phyloP scores from a whole-genome alignment of 225 moss, liverwort and hornwort species.

The Marchantia polymorpha region DNA sequence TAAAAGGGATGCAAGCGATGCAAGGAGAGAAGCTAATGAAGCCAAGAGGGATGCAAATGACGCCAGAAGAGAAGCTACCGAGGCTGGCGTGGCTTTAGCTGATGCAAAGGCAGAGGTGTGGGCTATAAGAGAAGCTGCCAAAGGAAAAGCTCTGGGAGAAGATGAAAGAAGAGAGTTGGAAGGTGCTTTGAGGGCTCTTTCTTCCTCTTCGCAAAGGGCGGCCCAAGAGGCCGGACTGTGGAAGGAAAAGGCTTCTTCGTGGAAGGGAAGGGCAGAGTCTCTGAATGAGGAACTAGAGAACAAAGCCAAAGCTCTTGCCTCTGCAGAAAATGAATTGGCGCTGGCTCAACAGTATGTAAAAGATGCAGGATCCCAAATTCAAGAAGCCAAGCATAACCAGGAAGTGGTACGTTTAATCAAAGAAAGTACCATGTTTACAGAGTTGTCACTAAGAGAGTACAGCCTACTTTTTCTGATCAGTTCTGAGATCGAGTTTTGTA shows the following conservation, averaged over 20 bases:
- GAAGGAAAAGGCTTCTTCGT: constrained; percentile 40
- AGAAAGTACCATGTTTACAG: not conserved
- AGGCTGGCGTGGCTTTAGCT: constrained; percentile 39
- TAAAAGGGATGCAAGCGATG: constrained; percentile 36
- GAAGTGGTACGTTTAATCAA: constrained; percentile 27
- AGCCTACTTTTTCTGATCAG: not conserved
- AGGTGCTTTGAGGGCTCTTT: constrained; percentile 46
- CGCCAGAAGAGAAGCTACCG: constrained; percentile 52
- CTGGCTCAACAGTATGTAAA: constrained; percentile 38
- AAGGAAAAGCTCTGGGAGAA: constrained; percentile 52
- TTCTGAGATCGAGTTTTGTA: not conserved
- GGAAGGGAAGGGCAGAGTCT: constrained; percentile 33
- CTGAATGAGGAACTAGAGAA: constrained; percentile 32
- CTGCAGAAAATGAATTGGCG: constrained; percentile 37
- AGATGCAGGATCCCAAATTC: constrained; percentile 33
- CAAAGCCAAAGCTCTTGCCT: constrained; percentile 29
- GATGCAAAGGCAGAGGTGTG: constrained; percentile 48
- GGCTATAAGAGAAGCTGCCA: constrained; percentile 49
- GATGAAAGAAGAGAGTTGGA: constrained; percentile 52
- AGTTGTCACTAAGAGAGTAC: not conserved
- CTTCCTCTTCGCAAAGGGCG: constrained; percentile 43
- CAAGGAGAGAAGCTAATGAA: constrained; percentile 40
- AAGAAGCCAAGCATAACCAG: constrained; percentile 33
- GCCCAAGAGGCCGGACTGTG: constrained; percentile 44
- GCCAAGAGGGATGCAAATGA: constrained; percentile 39